Conservation (phyloP, 2,329 filamentous ascomycete species). For the Diplodia corticola region DNA sequence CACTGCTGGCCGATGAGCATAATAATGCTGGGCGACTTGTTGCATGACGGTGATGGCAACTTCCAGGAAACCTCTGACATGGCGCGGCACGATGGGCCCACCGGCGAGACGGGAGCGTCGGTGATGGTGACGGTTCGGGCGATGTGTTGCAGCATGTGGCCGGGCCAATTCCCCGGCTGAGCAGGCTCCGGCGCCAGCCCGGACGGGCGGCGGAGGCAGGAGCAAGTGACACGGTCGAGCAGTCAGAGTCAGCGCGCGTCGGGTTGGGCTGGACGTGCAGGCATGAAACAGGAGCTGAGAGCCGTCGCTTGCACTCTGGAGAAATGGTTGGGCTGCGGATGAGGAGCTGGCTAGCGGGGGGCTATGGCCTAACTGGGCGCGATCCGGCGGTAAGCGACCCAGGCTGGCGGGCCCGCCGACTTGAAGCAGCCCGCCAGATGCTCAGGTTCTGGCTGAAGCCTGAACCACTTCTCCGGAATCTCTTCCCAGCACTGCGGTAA, state of each 20-base stretch:
- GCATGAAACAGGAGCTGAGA: slow-evolving; percentile 1
- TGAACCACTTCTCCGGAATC: slow-evolving; percentile 20
- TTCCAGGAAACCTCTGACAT: neutral
- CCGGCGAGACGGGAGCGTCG: neutral
- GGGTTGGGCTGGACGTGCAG: neutral
- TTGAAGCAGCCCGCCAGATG: neutral
- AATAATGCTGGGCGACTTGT: neutral
- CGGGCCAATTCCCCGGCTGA: neutral
- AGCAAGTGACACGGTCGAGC: neutral
- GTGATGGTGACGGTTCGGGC: slow-evolving; percentile 5
- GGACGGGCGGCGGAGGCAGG: neutral
- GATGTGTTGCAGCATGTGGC: slow-evolving; percentile 3
- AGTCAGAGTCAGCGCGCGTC: neutral
- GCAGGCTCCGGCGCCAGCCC: neutral
- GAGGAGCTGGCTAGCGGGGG: neutral
- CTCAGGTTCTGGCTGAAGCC: slow-evolving; percentile 7
- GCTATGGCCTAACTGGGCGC: neutral
- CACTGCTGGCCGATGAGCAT: neutral
- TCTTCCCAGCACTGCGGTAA: slow-evolving; percentile 20
- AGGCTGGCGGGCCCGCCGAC: slow-evolving; percentile 1
- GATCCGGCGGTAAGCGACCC: neutral
- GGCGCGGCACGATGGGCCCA: neutral
- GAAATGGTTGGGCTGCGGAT: neutral
- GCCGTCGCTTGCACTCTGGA: neutral
- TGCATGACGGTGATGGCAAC: neutral